Evolutionary conservation across 108 stramenopile species (phyloP).

Genomic region (Cylindrotheca closterium): DNA sequence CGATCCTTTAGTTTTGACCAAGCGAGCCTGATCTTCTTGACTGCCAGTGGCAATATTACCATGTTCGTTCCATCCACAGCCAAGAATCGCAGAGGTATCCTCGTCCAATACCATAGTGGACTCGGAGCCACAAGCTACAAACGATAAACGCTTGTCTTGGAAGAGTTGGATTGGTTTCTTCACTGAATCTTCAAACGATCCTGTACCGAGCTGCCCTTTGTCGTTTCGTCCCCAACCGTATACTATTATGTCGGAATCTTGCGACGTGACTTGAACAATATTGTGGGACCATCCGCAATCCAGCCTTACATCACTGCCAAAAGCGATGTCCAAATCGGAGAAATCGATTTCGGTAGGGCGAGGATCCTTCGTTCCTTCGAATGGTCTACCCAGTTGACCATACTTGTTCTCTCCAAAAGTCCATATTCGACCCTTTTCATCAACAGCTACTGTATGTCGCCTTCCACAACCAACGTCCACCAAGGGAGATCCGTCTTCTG

Average conservation of each 20-base stretch:
- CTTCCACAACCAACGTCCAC: constrained; percentile 70
- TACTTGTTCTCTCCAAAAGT: constrained; percentile 83
- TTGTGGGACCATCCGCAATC: constrained; percentile 71
- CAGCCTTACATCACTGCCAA: constrained; percentile 17
- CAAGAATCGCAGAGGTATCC: constrained; percentile 33
- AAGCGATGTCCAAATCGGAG: not conserved
- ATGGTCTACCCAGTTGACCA: constrained; percentile 68
- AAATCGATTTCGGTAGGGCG: constrained; percentile 10
- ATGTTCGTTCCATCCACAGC: constrained; percentile 87
- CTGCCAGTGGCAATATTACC: constrained; percentile 23
- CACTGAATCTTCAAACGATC: constrained; percentile 1
- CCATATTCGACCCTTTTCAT: constrained; percentile 72
- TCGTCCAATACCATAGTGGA: constrained; percentile 61
- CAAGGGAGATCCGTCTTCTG: constrained; percentile 53
- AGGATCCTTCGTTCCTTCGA: constrained; percentile 10
- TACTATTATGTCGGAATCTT: constrained; percentile 19
- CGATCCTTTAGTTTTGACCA: constrained; percentile 5
- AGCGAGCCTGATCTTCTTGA: constrained; percentile 27
- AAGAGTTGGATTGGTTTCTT: constrained; percentile 17
- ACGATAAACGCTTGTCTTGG: constrained; percentile 7
- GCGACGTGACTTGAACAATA: constrained; percentile 37
- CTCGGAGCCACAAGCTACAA: constrained; percentile 68
- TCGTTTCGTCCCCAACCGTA: constrained; percentile 80
- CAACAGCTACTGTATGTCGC: constrained; percentile 66
- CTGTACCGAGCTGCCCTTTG: constrained; percentile 38